Percentiles rank a stretch among this genome's conserved stretches.
Evolutionary conservation across 176 grass and related monocot genomes (phyloP).

Genomic region (Eremochloa ophiuroides): DNA sequence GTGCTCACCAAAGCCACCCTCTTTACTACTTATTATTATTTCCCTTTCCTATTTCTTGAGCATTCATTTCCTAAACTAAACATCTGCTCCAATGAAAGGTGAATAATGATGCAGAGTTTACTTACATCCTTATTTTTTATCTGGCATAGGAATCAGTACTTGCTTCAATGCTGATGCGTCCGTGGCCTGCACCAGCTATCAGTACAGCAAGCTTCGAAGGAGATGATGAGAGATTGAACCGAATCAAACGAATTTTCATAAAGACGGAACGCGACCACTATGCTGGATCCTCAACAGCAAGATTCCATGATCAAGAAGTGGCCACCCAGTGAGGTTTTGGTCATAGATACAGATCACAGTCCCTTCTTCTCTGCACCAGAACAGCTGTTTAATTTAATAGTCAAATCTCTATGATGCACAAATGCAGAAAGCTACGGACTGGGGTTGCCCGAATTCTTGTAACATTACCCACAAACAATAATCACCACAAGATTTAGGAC

Average conservation of each 20-base stretch:
- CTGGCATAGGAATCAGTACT: constrained; percentile 55
- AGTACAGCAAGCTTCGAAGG: constrained; percentile 36
- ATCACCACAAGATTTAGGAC: constrained; percentile 17
- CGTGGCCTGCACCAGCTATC: constrained; percentile 46
- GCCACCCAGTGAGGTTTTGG: constrained; percentile 62
- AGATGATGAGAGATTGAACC: constrained; percentile 29
- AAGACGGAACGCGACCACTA: constrained; percentile 51
- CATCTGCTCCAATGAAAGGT: background rate
- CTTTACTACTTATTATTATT: background rate
- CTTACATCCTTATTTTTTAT: constrained; percentile 6
- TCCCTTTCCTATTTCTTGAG: background rate
- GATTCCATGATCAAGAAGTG: constrained; percentile 67
- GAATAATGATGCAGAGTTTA: background rate
- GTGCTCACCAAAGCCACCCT: background rate
- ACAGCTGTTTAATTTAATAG: constrained; percentile 46
- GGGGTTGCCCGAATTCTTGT: constrained; percentile 8
- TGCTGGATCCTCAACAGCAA: constrained; percentile 56
- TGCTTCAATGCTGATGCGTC: constrained; percentile 56
- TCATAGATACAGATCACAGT: constrained; percentile 55
- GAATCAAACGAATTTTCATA: constrained; percentile 47
- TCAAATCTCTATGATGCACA: constrained; percentile 50
- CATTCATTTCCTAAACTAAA: background rate
- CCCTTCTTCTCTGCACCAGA: constrained; percentile 67
- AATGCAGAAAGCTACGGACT: background rate
- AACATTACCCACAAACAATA: constrained; percentile 12